Evolutionary conservation across 495 filamentous ascomycete genomes (phyloP).

Genomic region (Penicillium soppii): DNA sequence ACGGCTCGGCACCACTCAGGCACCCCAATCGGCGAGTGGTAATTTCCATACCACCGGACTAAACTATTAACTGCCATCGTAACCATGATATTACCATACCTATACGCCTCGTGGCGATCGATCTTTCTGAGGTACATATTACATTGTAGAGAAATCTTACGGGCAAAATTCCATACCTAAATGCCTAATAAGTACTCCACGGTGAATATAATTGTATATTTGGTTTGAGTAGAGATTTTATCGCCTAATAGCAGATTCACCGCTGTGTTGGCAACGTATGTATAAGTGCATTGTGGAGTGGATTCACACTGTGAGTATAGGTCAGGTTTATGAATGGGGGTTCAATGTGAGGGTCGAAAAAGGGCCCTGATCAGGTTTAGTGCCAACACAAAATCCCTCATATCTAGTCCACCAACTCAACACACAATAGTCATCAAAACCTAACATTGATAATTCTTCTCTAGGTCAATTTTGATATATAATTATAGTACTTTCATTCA

Average conservation of each 20-base stretch:
- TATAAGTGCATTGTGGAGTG: background rate
- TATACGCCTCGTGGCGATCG: background rate
- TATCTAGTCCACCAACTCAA: conserved; percentile 19
- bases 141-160: too few species aligned
- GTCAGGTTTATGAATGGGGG: background rate
- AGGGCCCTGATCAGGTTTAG: conserved; percentile 24
- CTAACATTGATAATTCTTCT: too few species aligned
- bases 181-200: background rate
- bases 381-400: conserved; percentile 32
- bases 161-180: too few species aligned
- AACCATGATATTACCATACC: background rate
- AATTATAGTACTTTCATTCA: background rate
- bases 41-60: background rate
- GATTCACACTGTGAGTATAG: background rate
- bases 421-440: conserved; percentile 22
- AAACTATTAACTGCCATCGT: background rate
- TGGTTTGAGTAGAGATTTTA: background rate
- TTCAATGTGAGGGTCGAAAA: background rate
- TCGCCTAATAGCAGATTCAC: background rate
- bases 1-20: conserved; percentile 6
- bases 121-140: background rate
- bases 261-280: background rate
- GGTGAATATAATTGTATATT: background rate
- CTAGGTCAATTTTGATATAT: background rate
- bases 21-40: conserved; percentile 4